These are phyloP conservation scores for Blastosporella zonata DNA, from an alignment of 1,284 basidiomycete genomes.

Conservation along the genomic window DNA sequence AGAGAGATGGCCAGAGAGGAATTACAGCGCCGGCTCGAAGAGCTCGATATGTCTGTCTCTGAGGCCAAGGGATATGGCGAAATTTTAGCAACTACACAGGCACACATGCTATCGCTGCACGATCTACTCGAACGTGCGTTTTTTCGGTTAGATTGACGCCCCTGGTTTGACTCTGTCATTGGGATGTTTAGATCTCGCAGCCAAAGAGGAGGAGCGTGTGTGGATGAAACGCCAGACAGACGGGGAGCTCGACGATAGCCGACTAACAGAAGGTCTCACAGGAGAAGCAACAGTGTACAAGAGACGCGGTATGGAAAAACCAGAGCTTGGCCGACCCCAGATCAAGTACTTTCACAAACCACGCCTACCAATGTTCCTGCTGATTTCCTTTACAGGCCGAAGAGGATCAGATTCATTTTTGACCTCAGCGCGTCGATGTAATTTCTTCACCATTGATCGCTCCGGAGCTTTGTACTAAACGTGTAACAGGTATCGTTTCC, in stretches of 20 bases:
- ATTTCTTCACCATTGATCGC: slow-evolving; percentile 10
- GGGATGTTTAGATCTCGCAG: slow-evolving; percentile 48
- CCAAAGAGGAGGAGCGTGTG: slow-evolving; percentile 64
- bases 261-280: slow-evolving; percentile 63
- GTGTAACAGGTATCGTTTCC: slow-evolving; percentile 62
- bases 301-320: slow-evolving; percentile 63
- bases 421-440: slow-evolving; percentile 71
- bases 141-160: background rate
- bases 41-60: slow-evolving; percentile 54
- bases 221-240: slow-evolving; percentile 70
- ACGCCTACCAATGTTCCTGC: background rate
- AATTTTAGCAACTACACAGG: slow-evolving; percentile 51
- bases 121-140: slow-evolving; percentile 58
- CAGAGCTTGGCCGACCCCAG: slow-evolving; percentile 62
- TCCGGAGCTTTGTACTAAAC: background rate
- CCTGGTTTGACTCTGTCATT: background rate
- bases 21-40: slow-evolving; percentile 54
- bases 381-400: slow-evolving; percentile 42
- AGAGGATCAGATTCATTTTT: slow-evolving; percentile 66
- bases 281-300: slow-evolving; percentile 69
- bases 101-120: slow-evolving; percentile 55
- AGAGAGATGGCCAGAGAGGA: slow-evolving; percentile 64
- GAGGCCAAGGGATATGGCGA: slow-evolving; percentile 56
- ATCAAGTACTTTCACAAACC: slow-evolving; percentile 46
- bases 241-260: slow-evolving; percentile 63